Base-by-base conservation (phyloP, 768 basidiomycete genomes). In the Rhodotorula toruloides region DNA sequence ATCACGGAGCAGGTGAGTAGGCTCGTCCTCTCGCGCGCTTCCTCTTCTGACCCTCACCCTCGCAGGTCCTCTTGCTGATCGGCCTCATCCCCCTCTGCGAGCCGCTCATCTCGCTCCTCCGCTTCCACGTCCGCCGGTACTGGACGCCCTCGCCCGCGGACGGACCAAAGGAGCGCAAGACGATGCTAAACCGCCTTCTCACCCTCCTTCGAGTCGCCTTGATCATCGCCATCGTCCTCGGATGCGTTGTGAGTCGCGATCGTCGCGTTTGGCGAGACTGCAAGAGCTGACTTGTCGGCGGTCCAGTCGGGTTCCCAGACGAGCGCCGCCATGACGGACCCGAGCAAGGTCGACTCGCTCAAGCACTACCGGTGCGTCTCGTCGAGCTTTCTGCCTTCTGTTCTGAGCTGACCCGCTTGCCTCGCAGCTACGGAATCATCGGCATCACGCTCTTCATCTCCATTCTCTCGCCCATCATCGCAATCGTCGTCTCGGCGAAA, bases 1-100 rank as follows among this genome's bases (percentile, higher is more conserved):
- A 59, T 56, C 36, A 54, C 47, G 14, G 54, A 60, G 36, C 61
- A 63, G 43, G 67, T 58, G 22, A 58, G 54, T 44, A 10, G 17
- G 2, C 40, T 22, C 32, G 4, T 44, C 36, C 43, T 25, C 25
- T 57, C 50, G 36, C 62, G 22, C 29, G 22, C 12, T 7, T 32
- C 5, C 32, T 48, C 1, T 21, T 3, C 54, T 16, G 9, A 43
- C 43, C 34, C 27, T 7, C 0, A 0, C 39, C 3, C 25, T 4
- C 27, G 17, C 60, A 66, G 65, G 57, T 57, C 31, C 32, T 57
- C 27, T 31, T 57, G 31, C 55, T 57, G 19, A 13, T 27, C 21
- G 55, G 43, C 8, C 22, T 46, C 25, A 25, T 46, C 43, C 55
- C 43, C 2, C 43, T 57, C 31, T 29, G 29, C 55, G 55, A 57